phyloP scores from a whole-genome alignment of 257 asterid genomes.

The Solanum chiquidenum region DNA sequence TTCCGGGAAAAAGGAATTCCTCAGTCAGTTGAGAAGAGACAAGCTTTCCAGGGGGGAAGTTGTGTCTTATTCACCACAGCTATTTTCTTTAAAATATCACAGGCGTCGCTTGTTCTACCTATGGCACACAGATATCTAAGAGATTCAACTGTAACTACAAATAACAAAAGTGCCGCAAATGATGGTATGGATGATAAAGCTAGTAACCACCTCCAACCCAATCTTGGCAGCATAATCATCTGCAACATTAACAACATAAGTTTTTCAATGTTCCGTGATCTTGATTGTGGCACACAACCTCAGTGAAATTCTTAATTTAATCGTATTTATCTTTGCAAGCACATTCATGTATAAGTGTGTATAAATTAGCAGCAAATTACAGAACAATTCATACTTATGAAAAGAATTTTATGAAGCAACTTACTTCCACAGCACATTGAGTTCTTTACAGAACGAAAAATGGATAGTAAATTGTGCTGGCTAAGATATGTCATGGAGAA shows the following conservation, averaged over 20 bases:
- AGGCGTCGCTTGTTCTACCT: conserved; percentile 35
- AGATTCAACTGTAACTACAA: conserved; percentile 49
- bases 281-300: background rate
- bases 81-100: conserved; percentile 29
- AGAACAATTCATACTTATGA: background rate
- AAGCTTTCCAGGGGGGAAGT: conserved; percentile 47
- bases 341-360: background rate
- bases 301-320: background rate
- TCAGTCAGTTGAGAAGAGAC: conserved; percentile 20
- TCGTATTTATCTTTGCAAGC: background rate
- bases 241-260: background rate
- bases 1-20: conserved; percentile 14
- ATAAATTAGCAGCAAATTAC: background rate
- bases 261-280: background rate
- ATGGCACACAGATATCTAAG: conserved; percentile 46
- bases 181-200: conserved; percentile 53
- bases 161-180: conserved; percentile 38
- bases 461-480: no score
- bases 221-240: conserved; percentile 40
- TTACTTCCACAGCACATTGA: no score
- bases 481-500: background rate
- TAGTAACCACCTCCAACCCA: conserved; percentile 81
- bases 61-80: conserved; percentile 33
- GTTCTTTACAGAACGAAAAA: no score
- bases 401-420: background rate